These are phyloP conservation scores for Pseudogymnoascus sp. DNA, from an alignment of 2,329 filamentous ascomycete species.

Conservation along the genomic window DNA sequence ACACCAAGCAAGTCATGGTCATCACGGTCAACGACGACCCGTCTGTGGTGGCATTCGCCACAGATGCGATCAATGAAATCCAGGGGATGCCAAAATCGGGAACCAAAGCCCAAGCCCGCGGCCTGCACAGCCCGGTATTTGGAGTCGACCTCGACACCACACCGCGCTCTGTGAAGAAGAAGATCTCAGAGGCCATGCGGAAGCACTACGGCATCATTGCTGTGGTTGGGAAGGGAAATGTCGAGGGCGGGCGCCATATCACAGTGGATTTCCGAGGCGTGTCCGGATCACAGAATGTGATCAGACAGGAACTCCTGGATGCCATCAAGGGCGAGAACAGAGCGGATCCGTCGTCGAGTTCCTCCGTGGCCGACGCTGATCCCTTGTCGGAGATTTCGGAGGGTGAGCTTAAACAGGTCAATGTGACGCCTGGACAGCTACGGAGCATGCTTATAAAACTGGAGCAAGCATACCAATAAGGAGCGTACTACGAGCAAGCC, in stretches of 20 bases:
- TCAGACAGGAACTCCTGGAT: neutral
- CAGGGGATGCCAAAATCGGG: conserved; percentile 11
- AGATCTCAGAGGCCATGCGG: conserved; percentile 62
- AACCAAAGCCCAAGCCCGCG: conserved; percentile 30
- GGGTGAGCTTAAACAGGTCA: conserved; percentile 16
- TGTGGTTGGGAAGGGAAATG: conserved; percentile 61
- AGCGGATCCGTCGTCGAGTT: neutral
- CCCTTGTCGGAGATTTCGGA: neutral
- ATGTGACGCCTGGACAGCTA: conserved; percentile 14
- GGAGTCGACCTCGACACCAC: conserved; percentile 65
- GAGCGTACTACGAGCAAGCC: neutral
- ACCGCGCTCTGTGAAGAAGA: conserved; percentile 55
- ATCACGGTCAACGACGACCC: conserved; percentile 60
- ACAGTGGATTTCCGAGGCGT: conserved; percentile 38
- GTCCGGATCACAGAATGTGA: conserved; percentile 17
- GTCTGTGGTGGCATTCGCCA: conserved; percentile 23
- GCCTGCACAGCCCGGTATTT: conserved; percentile 52
- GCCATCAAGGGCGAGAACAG: neutral
- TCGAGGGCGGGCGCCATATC: conserved; percentile 47
- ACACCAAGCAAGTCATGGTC: conserved; percentile 68
- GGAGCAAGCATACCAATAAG: conserved; percentile 10
- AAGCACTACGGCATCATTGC: conserved; percentile 69
- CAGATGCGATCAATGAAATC: conserved; percentile 11
- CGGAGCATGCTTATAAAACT: conserved; percentile 15
- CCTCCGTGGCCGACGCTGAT: neutral